Conservation (phyloP, 2,329 filamentous ascomycete genomes). For the Cercospora janseana region DNA sequence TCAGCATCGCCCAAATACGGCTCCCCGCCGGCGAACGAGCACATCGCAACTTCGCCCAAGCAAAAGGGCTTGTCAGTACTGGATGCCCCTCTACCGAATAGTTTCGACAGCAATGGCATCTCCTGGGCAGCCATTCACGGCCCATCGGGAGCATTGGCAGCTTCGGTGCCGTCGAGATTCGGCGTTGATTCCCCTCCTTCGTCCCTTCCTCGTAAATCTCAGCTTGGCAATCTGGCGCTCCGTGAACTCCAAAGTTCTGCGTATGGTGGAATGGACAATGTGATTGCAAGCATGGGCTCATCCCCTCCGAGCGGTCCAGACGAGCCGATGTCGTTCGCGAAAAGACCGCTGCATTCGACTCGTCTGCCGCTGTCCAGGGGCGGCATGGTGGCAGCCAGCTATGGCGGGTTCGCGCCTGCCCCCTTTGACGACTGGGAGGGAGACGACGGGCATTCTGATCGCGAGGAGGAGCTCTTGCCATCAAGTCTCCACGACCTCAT, state of each 20-base stretch:
- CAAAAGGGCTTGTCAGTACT: conserved; percentile 75
- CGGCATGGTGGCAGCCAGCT: conserved; percentile 60
- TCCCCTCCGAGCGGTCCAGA: conserved; percentile 63
- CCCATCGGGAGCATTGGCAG: conserved; percentile 65
- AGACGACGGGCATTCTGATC: conserved; percentile 63
- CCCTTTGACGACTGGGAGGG: conserved; percentile 52
- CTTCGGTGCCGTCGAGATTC: conserved; percentile 89
- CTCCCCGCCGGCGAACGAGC: conserved; percentile 75
- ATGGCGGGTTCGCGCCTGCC: conserved; percentile 46
- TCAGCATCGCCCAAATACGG: conserved; percentile 67
- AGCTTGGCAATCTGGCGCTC: conserved; percentile 42
- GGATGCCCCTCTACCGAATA: conserved; percentile 87
- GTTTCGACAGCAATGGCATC: conserved; percentile 93
- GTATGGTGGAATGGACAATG: conserved; percentile 55
- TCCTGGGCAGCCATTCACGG: conserved; percentile 88
- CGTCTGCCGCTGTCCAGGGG: conserved; percentile 54
- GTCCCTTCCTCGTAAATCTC: conserved; percentile 52
- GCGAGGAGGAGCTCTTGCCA: conserved; percentile 88
- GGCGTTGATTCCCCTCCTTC: conserved; percentile 81
- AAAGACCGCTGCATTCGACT: conserved; percentile 63
- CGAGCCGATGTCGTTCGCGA: conserved; percentile 66
- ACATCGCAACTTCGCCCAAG: conserved; percentile 73
- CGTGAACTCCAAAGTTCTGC: conserved; percentile 64
- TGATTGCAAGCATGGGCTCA: conserved; percentile 49
- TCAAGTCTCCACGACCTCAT: conserved; percentile 63